Evolutionary conservation across 495 filamentous ascomycete species (phyloP).

Genomic region (Neurospora sp.): DNA sequence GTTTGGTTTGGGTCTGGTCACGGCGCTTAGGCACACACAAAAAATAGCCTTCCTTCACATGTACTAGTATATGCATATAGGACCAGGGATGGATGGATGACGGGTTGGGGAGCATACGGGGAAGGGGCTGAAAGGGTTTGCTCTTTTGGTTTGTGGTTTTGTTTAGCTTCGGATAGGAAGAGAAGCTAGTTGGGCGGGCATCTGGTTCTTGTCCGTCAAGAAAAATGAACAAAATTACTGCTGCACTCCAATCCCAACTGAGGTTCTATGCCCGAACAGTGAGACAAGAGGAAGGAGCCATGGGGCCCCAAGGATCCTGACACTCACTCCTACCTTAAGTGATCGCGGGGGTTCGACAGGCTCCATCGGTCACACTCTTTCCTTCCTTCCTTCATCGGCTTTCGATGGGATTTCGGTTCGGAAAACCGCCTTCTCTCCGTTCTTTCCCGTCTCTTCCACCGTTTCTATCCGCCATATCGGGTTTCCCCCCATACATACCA

Average conservation of each 20-base stretch:
- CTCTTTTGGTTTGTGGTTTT: not conserved
- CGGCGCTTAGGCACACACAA: not conserved
- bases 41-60: not conserved
- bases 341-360: not conserved
- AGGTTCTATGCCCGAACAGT: not conserved
- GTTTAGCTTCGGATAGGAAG: not conserved
- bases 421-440: not conserved
- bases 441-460: not conserved
- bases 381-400: not conserved
- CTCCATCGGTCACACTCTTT: not conserved
- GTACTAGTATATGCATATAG: not conserved
- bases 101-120: not conserved
- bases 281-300: not conserved
- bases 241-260: not conserved
- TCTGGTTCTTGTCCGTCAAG: not conserved
- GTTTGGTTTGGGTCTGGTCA: not conserved
- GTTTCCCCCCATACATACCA: not conserved
- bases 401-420: not conserved
- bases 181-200: not conserved
- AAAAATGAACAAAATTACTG: not conserved
- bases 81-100: not conserved
- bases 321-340: not conserved
- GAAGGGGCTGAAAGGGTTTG: not conserved
- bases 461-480: not conserved
- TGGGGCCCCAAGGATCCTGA: not conserved